phyloP scores from a whole-genome alignment of 2,329 filamentous ascomycete species.

The Aurifilum marmelostoma region DNA sequence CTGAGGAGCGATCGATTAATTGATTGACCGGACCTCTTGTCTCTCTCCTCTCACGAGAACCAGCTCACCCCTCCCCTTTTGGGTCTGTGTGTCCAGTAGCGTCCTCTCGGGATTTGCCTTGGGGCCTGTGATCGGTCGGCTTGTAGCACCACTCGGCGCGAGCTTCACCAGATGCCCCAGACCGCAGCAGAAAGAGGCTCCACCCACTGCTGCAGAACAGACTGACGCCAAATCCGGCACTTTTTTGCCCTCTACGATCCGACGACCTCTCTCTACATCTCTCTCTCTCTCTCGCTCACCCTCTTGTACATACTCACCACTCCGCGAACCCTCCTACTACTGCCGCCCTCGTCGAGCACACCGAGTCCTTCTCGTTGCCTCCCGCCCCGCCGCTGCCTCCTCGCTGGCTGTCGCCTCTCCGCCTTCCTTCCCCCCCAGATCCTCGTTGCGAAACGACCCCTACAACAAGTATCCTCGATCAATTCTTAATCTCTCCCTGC shows the following conservation, averaged over 20 bases:
- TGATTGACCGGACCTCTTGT: neutral
- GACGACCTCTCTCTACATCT: neutral
- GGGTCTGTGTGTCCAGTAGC: neutral
- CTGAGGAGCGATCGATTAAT: neutral
- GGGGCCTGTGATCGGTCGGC: neutral
- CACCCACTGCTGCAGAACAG: neutral
- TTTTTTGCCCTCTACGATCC: neutral
- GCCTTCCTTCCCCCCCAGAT: neutral
- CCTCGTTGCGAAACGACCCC: neutral
- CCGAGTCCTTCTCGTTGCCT: too few species aligned
- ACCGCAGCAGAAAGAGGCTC: neutral
- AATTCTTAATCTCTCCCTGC: too few species aligned
- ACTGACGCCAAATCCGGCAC: neutral
- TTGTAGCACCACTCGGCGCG: neutral
- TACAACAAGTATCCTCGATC: neutral
- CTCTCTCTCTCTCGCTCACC: neutral
- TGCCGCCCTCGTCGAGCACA: neutral
- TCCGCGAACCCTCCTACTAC: neutral
- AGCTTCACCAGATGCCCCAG: neutral
- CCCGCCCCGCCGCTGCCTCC: neutral
- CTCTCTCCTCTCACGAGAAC: neutral
- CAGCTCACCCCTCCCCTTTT: neutral
- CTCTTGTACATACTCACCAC: slow-evolving; percentile 3
- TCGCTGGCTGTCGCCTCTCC: neutral
- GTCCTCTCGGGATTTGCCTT: neutral